A percentile compares a stretch with the other conserved stretches of the same genome.
Evolutionary conservation across 306 rosid species (phyloP).

Genomic region (Rosa rugosa): DNA sequence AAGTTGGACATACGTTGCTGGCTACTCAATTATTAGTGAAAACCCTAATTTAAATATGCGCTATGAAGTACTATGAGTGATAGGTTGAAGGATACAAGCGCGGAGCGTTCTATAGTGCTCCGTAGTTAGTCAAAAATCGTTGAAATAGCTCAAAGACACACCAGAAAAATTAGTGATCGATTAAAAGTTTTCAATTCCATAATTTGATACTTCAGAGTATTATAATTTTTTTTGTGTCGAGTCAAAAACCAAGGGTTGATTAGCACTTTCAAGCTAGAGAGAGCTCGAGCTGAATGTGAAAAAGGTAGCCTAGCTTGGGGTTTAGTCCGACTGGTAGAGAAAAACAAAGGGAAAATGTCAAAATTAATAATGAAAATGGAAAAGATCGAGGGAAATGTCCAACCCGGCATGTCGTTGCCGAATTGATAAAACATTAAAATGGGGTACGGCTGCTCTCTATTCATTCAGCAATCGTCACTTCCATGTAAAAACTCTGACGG

Average conservation of each 20-base stretch:
- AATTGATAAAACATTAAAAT: not conserved
- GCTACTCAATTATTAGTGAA: not conserved
- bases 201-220: no score
- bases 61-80: no score
- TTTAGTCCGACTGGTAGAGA: not conserved
- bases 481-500: not conserved
- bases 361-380: constrained; percentile 1
- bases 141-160: no score
- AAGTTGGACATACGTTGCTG: not conserved
- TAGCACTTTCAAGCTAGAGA: not conserved
- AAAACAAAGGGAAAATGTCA: not conserved
- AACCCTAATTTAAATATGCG: not conserved
- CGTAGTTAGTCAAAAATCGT: no score
- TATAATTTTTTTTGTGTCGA: no score
- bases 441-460: not conserved
- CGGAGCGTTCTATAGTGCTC: no score
- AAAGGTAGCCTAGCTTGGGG: not conserved
- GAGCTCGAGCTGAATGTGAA: not conserved
- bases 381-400: not conserved
- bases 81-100: no score
- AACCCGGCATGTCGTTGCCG: not conserved
- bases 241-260: not conserved
- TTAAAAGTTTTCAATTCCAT: no score
- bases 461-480: constrained; percentile 11
- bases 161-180: no score